phyloP scores from a whole-genome alignment of 306 rosid species.

The Cotoneaster glaucophyllus region DNA sequence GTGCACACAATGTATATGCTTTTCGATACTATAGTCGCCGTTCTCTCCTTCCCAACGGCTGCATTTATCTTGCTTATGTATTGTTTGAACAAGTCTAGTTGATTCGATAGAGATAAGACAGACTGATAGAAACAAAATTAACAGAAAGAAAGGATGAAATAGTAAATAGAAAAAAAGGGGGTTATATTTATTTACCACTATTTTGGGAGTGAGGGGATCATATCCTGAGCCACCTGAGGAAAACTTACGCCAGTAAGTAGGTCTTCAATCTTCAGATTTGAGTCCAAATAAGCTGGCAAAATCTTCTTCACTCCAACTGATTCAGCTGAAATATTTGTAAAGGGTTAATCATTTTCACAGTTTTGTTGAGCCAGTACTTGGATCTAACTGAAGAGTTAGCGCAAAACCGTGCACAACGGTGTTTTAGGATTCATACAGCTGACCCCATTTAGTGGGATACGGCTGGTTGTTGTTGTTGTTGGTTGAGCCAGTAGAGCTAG shows the following conservation, averaged over 20 bases:
- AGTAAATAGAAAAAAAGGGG: constrained; percentile 7
- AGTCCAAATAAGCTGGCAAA: constrained; percentile 60
- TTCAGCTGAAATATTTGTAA: constrained; percentile 37
- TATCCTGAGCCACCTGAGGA: constrained; percentile 62
- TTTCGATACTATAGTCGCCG: constrained; percentile 24
- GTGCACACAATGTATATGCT: too few relatives aligned
- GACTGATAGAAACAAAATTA: constrained; percentile 26
- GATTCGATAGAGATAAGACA: constrained; percentile 48
- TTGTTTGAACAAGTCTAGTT: constrained; percentile 46
- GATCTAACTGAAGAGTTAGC: too few relatives aligned
- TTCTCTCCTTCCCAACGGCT: constrained; percentile 35
- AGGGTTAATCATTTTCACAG: neutral
- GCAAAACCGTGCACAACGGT: too few relatives aligned
- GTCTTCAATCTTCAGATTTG: constrained; percentile 42
- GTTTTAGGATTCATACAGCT: too few relatives aligned
- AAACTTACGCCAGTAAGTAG: constrained; percentile 69
- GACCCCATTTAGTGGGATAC: too few relatives aligned
- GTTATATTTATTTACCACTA: constrained; percentile 37
- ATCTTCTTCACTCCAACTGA: constrained; percentile 48
- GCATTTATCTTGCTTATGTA: constrained; percentile 40
- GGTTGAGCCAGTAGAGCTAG: neutral
- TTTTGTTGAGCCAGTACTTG: neutral
- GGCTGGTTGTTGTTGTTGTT: too few relatives aligned
- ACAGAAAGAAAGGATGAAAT: neutral
- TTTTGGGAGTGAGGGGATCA: constrained; percentile 59